Evolutionary conservation across 805 yeast species (phyloP).

Genomic region (Nakazawaea pomicola): DNA sequence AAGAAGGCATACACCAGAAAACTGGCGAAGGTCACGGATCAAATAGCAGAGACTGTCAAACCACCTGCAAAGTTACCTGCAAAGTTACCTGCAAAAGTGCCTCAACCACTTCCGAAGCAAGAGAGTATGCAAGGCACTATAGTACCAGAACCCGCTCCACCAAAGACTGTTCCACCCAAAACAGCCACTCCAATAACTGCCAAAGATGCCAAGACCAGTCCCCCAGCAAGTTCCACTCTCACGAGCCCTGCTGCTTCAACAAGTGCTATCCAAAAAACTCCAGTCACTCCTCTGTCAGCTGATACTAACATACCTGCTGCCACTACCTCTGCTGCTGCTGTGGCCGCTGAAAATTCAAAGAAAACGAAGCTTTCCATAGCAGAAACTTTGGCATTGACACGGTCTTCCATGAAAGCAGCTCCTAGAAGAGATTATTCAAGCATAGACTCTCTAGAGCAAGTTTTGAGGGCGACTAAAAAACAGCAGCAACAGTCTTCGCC

Average conservation of each 20-base stretch:
- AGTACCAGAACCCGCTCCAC: neutral
- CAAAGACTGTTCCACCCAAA: too few relatives aligned
- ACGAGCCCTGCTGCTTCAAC: too few relatives aligned
- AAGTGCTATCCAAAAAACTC: too few relatives aligned
- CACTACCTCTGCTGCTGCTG: neutral
- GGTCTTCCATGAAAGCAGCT: constrained; percentile 36
- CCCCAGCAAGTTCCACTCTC: too few relatives aligned
- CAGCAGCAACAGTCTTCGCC: neutral
- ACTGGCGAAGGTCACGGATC: neutral
- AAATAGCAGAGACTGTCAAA: too few relatives aligned
- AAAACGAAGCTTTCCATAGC: constrained; percentile 46
- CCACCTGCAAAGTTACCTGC: neutral
- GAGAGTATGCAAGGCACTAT: neutral
- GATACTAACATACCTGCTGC: too few relatives aligned
- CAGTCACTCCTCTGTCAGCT: too few relatives aligned
- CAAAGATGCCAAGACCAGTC: too few relatives aligned
- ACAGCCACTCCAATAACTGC: too few relatives aligned
- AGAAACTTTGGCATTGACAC: constrained; percentile 51
- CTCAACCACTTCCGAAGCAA: neutral
- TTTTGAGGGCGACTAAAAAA: constrained; percentile 12
- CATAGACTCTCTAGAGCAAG: constrained; percentile 18
- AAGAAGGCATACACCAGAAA: neutral
- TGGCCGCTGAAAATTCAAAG: constrained; percentile 4
- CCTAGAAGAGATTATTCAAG: constrained; percentile 26
- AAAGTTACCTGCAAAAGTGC: neutral